phyloP scores from a whole-genome alignment of 208 protist genomes.

The Acanthamoeba lenticulata region DNA sequence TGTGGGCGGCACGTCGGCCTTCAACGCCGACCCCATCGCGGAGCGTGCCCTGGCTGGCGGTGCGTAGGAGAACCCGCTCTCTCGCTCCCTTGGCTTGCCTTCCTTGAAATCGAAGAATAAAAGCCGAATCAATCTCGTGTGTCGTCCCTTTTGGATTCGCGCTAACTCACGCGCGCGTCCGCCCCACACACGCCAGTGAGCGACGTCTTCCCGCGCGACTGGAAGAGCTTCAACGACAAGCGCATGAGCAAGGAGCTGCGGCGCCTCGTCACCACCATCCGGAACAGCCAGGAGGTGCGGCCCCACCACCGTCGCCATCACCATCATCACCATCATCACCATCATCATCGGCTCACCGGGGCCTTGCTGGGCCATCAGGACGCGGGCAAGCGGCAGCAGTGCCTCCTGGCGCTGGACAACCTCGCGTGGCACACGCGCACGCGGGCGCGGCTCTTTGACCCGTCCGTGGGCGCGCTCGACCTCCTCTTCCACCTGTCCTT shows the following conservation, averaged over 20 bases:
- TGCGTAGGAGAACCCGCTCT: too few relatives aligned
- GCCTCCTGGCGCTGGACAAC: constrained; percentile 53
- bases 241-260: neutral
- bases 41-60: constrained; percentile 13
- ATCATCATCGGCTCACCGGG: neutral
- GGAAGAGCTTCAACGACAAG: constrained; percentile 64
- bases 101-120: too few relatives aligned
- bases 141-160: too few relatives aligned
- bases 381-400: constrained; percentile 21
- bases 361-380: constrained; percentile 32
- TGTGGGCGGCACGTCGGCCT: constrained; percentile 35
- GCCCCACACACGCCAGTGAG: neutral
- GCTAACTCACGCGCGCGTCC: too few relatives aligned
- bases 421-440: constrained; percentile 65
- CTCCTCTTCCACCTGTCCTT: constrained; percentile 50
- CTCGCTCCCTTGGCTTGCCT: too few relatives aligned
- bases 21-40: constrained; percentile 60
- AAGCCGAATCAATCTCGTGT: too few relatives aligned
- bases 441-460: constrained; percentile 19
- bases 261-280: neutral
- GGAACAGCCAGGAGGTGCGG: constrained; percentile 9
- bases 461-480: neutral
- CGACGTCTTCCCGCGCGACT: constrained; percentile 61
- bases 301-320: neutral
- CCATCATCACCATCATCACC: neutral